A percentile compares a stretch with the other conserved stretches of the same genome.
Conservation (phyloP, 2,329 filamentous ascomycete genomes). For the Sclerotinia spermophila region DNA sequence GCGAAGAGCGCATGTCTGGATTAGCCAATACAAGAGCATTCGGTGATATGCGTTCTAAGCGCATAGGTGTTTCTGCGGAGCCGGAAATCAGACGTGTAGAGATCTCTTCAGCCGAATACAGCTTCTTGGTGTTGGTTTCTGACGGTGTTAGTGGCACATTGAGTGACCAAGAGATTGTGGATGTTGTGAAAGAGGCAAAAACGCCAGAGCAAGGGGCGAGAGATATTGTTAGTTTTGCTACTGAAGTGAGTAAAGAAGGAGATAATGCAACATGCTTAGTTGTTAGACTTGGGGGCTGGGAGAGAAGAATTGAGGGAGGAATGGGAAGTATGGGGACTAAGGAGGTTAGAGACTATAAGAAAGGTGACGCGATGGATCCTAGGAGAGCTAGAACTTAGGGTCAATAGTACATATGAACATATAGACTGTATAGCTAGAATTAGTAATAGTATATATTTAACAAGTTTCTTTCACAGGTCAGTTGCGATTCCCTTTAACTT, state of each 20-base stretch:
- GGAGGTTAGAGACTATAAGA: constrained; percentile 82
- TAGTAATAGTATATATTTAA: background rate
- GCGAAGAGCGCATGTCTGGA: constrained; percentile 90
- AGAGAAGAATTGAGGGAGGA: constrained; percentile 75
- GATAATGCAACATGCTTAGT: constrained; percentile 69
- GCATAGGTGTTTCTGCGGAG: constrained; percentile 90
- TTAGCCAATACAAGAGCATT: constrained; percentile 93
- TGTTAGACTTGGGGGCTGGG: constrained; percentile 65
- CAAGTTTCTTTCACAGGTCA: background rate
- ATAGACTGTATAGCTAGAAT: background rate
- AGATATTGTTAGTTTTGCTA: constrained; percentile 80
- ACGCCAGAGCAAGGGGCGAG: constrained; percentile 83
- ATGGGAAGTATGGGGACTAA: constrained; percentile 86
- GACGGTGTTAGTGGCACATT: constrained; percentile 87
- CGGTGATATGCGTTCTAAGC: constrained; percentile 87
- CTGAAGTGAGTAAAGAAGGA: constrained; percentile 63
- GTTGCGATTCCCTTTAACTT: background rate
- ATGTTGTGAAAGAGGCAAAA: constrained; percentile 87
- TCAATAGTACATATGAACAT: background rate
- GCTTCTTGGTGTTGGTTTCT: constrained; percentile 81
- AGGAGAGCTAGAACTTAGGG: constrained; percentile 51
- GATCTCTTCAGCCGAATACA: constrained; percentile 77
- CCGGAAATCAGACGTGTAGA: constrained; percentile 81
- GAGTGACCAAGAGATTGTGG: constrained; percentile 91
- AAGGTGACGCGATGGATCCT: constrained; percentile 76